phyloP scores from a whole-genome alignment of 2,329 filamentous ascomycete species.

The Fusarium sulawesiense region DNA sequence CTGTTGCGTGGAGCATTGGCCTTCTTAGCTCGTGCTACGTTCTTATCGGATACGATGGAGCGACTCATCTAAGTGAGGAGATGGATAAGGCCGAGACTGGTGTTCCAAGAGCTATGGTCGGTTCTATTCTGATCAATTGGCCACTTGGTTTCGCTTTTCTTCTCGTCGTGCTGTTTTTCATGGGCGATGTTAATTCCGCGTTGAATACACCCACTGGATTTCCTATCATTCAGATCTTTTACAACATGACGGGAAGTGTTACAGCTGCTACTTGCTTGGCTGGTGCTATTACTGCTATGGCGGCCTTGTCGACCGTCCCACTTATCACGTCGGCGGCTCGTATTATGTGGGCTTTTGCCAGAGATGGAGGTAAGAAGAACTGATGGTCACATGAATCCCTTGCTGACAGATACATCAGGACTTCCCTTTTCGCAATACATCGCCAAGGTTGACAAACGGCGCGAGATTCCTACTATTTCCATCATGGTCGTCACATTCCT shows the following conservation, averaged over 20 bases:
- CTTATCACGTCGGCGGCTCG: slow-evolving; percentile 31
- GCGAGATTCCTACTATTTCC: slow-evolving; percentile 22
- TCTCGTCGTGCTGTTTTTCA: slow-evolving; percentile 26
- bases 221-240: slow-evolving; percentile 35
- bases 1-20: slow-evolving; percentile 35
- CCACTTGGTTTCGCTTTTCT: slow-evolving; percentile 28
- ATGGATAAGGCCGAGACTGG: slow-evolving; percentile 30
- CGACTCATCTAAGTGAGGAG: slow-evolving; percentile 36
- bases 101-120: slow-evolving; percentile 30
- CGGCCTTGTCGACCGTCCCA: slow-evolving; percentile 21
- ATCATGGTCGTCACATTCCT: slow-evolving; percentile 6
- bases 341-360: slow-evolving; percentile 38
- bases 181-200: slow-evolving; percentile 22
- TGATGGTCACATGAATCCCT: fast-evolving
- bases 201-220: slow-evolving; percentile 23
- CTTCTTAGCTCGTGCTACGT: slow-evolving; percentile 38
- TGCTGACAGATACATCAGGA: not conserved
- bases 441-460: slow-evolving; percentile 17
- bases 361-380: slow-evolving; percentile 22
- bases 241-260: slow-evolving; percentile 9
- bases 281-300: slow-evolving; percentile 17
- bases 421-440: slow-evolving; percentile 27
- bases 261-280: slow-evolving; percentile 11
- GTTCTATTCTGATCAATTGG: slow-evolving; percentile 23
- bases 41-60: slow-evolving; percentile 32